phyloP scores from a whole-genome alignment of 345 rosid species.

The Anastatica hierochuntica region DNA sequence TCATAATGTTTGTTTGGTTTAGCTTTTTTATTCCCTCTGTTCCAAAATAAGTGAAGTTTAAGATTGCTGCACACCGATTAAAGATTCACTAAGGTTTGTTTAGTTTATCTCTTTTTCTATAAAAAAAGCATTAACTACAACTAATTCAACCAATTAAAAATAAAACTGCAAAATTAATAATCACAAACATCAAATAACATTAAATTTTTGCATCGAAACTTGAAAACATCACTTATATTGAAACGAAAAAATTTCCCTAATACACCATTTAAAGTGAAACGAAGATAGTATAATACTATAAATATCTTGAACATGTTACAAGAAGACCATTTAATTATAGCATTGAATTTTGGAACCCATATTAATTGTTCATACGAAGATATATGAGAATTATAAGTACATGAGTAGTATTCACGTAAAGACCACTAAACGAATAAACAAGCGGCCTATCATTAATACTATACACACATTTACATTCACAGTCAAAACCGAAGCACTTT shows the following conservation, averaged over 20 bases:
- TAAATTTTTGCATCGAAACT: too few species aligned
- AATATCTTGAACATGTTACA: slow-evolving; percentile 13
- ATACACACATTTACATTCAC: slow-evolving; percentile 13
- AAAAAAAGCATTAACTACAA: too few species aligned
- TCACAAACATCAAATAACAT: too few species aligned
- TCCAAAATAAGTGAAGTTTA: too few species aligned
- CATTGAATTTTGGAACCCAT: slow-evolving; percentile 25
- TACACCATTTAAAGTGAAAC: too few species aligned
- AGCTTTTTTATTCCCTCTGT: slow-evolving; percentile 2
- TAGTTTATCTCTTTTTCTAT: slow-evolving; percentile 3
- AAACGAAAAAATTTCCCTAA: too few species aligned
- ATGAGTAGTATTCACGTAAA: slow-evolving; percentile 26
- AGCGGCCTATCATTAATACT: slow-evolving; percentile 18
- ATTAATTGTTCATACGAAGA: slow-evolving; percentile 22
- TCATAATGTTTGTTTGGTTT: not conserved
- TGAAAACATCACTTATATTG: too few species aligned
- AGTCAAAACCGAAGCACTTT: slow-evolving; percentile 23
- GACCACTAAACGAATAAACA: slow-evolving; percentile 8
- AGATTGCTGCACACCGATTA: too few species aligned
- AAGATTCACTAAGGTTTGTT: slow-evolving; percentile 8
- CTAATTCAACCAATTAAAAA: too few species aligned
- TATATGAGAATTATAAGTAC: slow-evolving; percentile 4
- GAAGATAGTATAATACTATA: too few species aligned
- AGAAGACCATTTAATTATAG: slow-evolving; percentile 23
- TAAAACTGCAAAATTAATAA: too few species aligned